Conservation (phyloP, 306 rosid species). For the Hippophae tibetana region DNA sequence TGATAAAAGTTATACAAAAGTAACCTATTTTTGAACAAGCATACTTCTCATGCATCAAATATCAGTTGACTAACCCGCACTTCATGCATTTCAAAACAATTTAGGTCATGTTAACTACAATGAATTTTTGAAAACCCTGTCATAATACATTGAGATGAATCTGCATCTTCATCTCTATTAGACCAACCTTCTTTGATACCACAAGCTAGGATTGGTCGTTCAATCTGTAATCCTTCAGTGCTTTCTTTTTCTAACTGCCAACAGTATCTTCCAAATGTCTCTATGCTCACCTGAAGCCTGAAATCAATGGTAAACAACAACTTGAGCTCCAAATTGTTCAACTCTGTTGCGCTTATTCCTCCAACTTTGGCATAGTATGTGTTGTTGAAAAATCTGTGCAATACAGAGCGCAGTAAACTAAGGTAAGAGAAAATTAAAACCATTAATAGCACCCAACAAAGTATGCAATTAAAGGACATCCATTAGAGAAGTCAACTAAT, state of each 20-base stretch:
- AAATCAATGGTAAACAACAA: constrained; percentile 70
- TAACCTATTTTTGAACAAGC: too few species aligned
- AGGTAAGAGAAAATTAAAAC: not conserved
- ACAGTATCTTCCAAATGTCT: constrained; percentile 60
- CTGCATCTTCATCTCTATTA: constrained; percentile 38
- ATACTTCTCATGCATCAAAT: too few species aligned
- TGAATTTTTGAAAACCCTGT: constrained; percentile 8
- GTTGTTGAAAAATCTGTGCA: constrained; percentile 79
- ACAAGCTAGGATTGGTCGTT: constrained; percentile 60
- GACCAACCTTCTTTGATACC: constrained; percentile 61
- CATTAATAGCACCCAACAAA: too few species aligned
- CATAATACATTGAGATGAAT: constrained; percentile 17
- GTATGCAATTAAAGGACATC: too few species aligned
- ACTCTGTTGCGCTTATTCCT: constrained; percentile 67
- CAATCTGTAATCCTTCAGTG: constrained; percentile 48
- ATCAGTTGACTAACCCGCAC: too few species aligned
- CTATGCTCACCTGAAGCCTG: constrained; percentile 64
- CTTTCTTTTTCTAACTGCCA: constrained; percentile 52
- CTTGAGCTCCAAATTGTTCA: constrained; percentile 73
- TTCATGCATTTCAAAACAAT: too few species aligned
- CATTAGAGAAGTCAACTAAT: too few species aligned
- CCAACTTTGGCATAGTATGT: constrained; percentile 97
- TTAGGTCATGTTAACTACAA: constrained; percentile 4
- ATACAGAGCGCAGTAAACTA: constrained; percentile 10
- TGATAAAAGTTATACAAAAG: too few species aligned